A percentile compares a stretch with the other conserved stretches of the same genome.
These are phyloP conservation scores for Teratosphaeria nubilosa DNA, from an alignment of 2,329 filamentous ascomycete genomes.

Conservation along the genomic window DNA sequence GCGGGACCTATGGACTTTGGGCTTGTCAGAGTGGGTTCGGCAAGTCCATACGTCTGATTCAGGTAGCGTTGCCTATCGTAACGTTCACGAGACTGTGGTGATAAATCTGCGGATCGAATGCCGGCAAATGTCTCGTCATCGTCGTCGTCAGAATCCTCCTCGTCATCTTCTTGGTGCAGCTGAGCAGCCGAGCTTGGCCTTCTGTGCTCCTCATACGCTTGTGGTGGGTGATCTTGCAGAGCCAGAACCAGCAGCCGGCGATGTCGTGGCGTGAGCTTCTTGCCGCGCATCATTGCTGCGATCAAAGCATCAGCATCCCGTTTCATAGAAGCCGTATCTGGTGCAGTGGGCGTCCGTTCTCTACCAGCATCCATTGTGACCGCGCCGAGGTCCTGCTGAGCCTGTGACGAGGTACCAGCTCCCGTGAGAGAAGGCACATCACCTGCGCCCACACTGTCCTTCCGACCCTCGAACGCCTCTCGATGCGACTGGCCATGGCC, in stretches of 20 bases:
- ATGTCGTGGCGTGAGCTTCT: not conserved
- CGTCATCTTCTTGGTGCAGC: not conserved
- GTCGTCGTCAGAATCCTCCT: not conserved
- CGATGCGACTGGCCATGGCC: not conserved
- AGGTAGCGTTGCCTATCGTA: not conserved
- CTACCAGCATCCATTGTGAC: not conserved
- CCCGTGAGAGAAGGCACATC: not conserved
- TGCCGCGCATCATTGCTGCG: not conserved
- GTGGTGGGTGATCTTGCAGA: not conserved
- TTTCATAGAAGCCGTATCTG: not conserved
- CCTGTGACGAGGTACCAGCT: too few relatives aligned
- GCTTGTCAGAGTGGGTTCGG: not conserved
- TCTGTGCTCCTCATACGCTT: not conserved
- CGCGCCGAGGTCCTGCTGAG: not conserved
- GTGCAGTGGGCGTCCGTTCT: not conserved
- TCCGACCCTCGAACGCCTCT: not conserved
- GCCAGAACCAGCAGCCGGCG: not conserved
- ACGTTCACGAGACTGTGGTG: not conserved
- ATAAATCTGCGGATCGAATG: not conserved
- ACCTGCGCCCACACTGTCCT: not conserved
- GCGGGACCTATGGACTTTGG: not conserved
- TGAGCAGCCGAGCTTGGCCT: not conserved
- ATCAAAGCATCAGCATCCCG: not conserved
- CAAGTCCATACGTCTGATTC: not conserved
- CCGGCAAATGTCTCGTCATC: not conserved